Evolutionary conservation across 805 yeast genomes (phyloP).

Genomic region (Maudiozyma saulgeensis): DNA sequence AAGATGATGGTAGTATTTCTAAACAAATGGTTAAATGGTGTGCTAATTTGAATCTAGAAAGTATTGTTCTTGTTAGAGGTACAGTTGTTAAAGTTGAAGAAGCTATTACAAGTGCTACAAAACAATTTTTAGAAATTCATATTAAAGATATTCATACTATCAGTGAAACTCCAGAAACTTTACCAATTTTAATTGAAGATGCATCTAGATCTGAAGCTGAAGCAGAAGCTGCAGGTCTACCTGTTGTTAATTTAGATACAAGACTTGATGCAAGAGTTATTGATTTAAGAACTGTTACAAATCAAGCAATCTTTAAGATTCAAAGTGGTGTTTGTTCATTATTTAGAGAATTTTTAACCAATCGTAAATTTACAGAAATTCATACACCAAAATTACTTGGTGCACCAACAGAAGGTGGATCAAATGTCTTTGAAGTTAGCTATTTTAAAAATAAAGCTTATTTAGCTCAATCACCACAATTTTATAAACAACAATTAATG

Average conservation of each 20-base stretch:
- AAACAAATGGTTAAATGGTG: constrained; percentile 98
- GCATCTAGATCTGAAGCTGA: constrained; percentile 92
- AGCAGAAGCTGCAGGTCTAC: constrained; percentile 84
- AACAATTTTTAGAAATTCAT: constrained; percentile 81
- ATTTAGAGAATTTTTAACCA: constrained; percentile 77
- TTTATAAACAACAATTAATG: constrained; percentile 94
- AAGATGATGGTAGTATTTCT: constrained; percentile 58
- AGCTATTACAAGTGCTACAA: constrained; percentile 80
- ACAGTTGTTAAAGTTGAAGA: constrained; percentile 74
- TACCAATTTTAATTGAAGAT: constrained; percentile 93
- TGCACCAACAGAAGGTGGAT: constrained; percentile 96
- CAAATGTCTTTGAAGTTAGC: constrained; percentile 87
- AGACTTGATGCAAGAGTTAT: constrained; percentile 91
- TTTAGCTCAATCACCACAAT: constrained; percentile 96
- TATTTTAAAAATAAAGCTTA: constrained; percentile 84
- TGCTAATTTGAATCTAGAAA: constrained; percentile 73
- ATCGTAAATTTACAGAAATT: constrained; percentile 70
- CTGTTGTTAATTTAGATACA: constrained; percentile 92
- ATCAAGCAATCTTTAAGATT: constrained; percentile 93
- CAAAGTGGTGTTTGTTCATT: constrained; percentile 81
- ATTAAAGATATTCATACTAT: constrained; percentile 65
- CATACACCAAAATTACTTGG: constrained; percentile 95
- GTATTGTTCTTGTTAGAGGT: constrained; percentile 88
- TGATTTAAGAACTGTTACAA: constrained; percentile 92
- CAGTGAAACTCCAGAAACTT: constrained; percentile 81